Evolutionary conservation across 306 rosid genomes (phyloP), one percentile per base, ranked within the genome.

Genomic region (Glycine soja): DNA sequence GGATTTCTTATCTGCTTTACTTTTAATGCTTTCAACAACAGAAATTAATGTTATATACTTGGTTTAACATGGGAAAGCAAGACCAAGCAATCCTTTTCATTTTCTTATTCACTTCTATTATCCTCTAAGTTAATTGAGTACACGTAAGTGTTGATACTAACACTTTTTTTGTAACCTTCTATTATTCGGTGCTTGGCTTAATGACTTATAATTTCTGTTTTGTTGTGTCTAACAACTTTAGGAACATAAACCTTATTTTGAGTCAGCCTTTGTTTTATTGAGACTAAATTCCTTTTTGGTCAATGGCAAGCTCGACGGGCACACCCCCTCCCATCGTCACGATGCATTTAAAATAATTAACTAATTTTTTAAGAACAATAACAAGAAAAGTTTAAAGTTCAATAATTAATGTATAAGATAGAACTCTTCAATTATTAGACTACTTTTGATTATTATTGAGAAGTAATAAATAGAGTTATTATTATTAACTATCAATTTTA

Each of bases 41-140:
- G 8, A 63, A 34, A 63, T 63, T 5, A 63, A 62, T 32, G 15
- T 30, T 62, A 47, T 1, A 64, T 24, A 24, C 11, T 36, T 34
- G 24, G 10, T 3, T 38, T 38, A 76, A 32, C 15, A 42, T 0
- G 47, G 70, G 52, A 80, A 75, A 70, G 81, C 71, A 62, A 42
- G 67, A 46, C 4, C 36, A 75, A 56, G 10, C 24, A 16, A 19
- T 14, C 15, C 11, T 52, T 51, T 48, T 50, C 11, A 6, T 36
- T 14, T 46, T 46, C 0, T 4, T 14, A 12, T 54, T 14, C 46
- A 61, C 9, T 54, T 43, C 57, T 57, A 10, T n/a, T 59, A 13
- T 59, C 56, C 79, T 62, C 42, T 70, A 50, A 38, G 14, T 77
- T 40, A 80, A 80, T 80, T 85, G 81, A 72, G 79, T 77, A 66